A percentile compares a stretch with the other conserved stretches of the same genome.
Conservation (phyloP, 495 filamentous ascomycete genomes). For the Penicillium verhagenii region DNA sequence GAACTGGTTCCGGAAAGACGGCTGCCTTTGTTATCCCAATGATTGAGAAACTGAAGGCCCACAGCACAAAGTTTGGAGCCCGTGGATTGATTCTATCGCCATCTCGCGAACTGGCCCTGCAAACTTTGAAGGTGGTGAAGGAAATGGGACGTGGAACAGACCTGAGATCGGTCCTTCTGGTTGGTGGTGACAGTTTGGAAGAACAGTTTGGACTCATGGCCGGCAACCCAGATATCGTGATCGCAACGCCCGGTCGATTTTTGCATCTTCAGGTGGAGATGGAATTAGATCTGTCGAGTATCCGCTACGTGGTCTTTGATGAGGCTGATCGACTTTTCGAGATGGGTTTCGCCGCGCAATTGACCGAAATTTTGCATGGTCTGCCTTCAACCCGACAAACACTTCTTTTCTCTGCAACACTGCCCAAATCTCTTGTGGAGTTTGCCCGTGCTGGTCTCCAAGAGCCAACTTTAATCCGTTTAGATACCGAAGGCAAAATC, state of each 20-base stretch:
- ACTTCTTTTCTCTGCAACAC: conserved; percentile 88
- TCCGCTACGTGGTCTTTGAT: conserved; percentile 92
- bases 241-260: conserved; percentile 94
- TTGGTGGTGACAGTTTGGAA: conserved; percentile 93
- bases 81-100: conserved; percentile 86
- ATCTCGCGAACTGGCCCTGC: conserved; percentile 86
- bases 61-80: conserved; percentile 80
- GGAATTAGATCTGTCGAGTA: conserved; percentile 79
- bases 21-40: conserved; percentile 97
- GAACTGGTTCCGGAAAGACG: conserved; percentile 95
- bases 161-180: conserved; percentile 80
- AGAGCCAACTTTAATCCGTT: conserved; percentile 79
- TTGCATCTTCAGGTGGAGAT: conserved; percentile 95
- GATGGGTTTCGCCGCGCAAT: conserved; percentile 93
- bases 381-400: conserved; percentile 84
- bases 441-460: conserved; percentile 92
- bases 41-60: conserved; percentile 90
- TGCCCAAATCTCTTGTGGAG: conserved; percentile 90
- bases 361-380: conserved; percentile 89
- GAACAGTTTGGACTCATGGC: conserved; percentile 95
- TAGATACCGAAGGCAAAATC: conserved; percentile 93
- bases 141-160: conserved; percentile 89
- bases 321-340: conserved; percentile 96
- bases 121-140: conserved; percentile 95
- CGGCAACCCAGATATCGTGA: conserved; percentile 90